Evolutionary conservation across 2,329 filamentous ascomycete species (phyloP), one percentile per base, ranked within the genome.

Genomic region (Penicillium rolfsii): DNA sequence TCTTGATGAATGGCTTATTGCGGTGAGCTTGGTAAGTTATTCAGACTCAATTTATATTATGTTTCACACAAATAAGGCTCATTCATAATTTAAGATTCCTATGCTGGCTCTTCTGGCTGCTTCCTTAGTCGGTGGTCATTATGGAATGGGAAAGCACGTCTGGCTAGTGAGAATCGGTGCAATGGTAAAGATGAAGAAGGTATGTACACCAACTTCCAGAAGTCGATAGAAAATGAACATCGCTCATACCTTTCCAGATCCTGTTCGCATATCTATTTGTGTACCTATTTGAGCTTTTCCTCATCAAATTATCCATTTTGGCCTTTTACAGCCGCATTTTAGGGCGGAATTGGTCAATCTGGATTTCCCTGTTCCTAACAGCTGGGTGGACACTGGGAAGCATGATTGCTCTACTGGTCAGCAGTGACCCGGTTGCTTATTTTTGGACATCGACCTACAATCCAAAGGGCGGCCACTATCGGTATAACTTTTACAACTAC

Each of bases 311-410:
- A 11, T 70, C 66, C 4, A 67, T 71, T n/a, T 49, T 70, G 3
- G 60, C 63, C 40, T 70, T 70, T 59, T 71, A 71, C 35, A 59
- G 62, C 28, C 62, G 68, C 5, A 63, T 71, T 26, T 68, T 70
- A 19, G 57, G 59, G 14, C 60, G 63, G 53, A 61, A 24, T 35
- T 65, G 56, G 62, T 59, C 38, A 45, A 60, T 68, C 2, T 50
- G 26, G 36, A 4, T 62, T 3, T 59, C 58, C 26, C 22, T 65
- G 4, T 19, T 61, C n/a, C 48, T 69, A 7, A 60, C 56, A 1
- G 41, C 54, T 12, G 57, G 59, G 11, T 70, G 58, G 58, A 40
- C 35, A 19, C 11, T 64, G 14, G 56, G 60, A 9, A 60, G 60
- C 38, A 46, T 60, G 28, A 52, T 66, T 28, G 60, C 64, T 3